Base-by-base conservation (phyloP, 805 yeast species). In the Candida silvicultrix region DNA sequence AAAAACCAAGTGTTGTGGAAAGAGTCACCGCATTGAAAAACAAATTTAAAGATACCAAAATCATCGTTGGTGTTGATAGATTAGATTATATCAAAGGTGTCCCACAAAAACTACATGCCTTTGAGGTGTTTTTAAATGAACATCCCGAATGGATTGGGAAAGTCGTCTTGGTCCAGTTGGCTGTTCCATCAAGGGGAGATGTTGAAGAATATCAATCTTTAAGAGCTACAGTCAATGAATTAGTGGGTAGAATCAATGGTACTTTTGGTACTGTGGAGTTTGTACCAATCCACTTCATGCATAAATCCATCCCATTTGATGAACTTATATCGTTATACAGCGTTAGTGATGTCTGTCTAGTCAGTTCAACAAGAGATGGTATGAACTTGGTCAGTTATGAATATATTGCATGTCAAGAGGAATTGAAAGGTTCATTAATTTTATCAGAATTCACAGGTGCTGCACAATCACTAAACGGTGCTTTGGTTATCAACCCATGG, bases 61-160 rank as follows among this genome's bases (percentile, higher is more conserved):
- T 95, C 43, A 88, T 94, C 49, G 96, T 94, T 34, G 99, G 99
- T 41, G 97, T 95, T 36, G 99, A 94, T 67, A 77, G 99, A 57
- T 70, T 94, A 51, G 99, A 94, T 62, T 94, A 94, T 63, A 94
- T 94, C 65, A 94, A 94, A 66, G 99, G 99, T 44, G 96, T 94
- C 7, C 99, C 99, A 1, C 98, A 94, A 60, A 94, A 94, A 62
- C 72, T 94, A 42, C 97, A 92, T 62, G 98, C 98, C 1, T 86
- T 94, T 67, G 98, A 94, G 62, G 87, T 90, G 12, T 94, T 94
- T 55, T 68, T 94, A 42, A 81, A 81, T 39, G 95, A 88, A 56
- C 95, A 94, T 64, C 99, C 99, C 0, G 97, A 92, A 66, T 94
- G 97, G 96, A 87, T 90, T 32, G 99, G 99, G 11, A 94, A 94